Percentiles rank a stretch among this genome's conserved stretches.
phyloP scores from a whole-genome alignment of 106 monocot species.

The Dioscorea alata region DNA sequence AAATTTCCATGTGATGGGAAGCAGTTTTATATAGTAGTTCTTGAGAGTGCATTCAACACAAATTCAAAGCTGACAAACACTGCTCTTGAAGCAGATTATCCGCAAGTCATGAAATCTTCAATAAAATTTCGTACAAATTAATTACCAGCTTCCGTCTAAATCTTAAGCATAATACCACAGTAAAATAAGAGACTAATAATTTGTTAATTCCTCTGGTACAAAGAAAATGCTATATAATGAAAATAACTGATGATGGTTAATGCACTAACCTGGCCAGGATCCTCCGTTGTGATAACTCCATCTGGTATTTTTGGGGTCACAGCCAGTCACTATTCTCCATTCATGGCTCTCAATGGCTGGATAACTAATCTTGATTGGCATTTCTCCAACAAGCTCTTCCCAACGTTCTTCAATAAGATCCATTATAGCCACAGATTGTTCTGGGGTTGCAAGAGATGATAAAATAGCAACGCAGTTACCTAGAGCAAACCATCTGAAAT shows the following conservation, averaged over 20 bases:
- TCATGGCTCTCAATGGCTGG: slow-evolving; percentile 39
- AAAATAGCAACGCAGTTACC: slow-evolving; percentile 53
- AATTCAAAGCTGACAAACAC: no score
- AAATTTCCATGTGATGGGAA: no score
- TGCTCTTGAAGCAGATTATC: no score
- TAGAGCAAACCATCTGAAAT: slow-evolving; percentile 47
- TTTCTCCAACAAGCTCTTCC: slow-evolving; percentile 49
- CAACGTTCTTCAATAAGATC: slow-evolving; percentile 49
- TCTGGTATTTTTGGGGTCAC: slow-evolving; percentile 45
- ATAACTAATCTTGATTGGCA: slow-evolving; percentile 38
- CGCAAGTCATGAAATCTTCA: no score
- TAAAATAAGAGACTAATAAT: no score
- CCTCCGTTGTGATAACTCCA: slow-evolving; percentile 57
- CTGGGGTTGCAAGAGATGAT: slow-evolving; percentile 45
- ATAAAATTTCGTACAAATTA: no score
- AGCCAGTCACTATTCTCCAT: slow-evolving; percentile 44
- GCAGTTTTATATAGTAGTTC: no score
- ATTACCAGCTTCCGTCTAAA: no score
- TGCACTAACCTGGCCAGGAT: slow-evolving; percentile 43
- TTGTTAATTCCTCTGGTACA: no score
- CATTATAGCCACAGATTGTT: slow-evolving; percentile 51
- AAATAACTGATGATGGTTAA: not conserved
- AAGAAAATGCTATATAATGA: no score
- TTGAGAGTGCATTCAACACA: no score
- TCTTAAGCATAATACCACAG: no score